Evolutionary conservation across 441 rosid genomes (phyloP), one percentile per base, ranked within the genome.

Genomic region (Syzygium malaccense): DNA sequence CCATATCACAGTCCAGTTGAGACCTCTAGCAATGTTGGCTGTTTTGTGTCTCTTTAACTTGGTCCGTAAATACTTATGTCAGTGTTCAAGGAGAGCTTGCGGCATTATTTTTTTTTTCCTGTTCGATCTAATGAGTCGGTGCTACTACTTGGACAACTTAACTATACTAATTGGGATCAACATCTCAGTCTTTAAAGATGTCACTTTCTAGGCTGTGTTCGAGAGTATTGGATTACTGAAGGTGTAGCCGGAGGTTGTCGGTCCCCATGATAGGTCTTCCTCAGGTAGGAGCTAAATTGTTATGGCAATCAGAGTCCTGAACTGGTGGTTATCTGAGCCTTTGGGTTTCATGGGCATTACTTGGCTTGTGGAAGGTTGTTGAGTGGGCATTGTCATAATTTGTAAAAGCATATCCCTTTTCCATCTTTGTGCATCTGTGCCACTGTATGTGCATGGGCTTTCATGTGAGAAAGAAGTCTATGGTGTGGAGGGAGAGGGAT

Each of bases 1-100:
- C 51, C n/a, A 3, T 41, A 0, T 37, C 83, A 0, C n/a, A 1
- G n/a, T 2, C 83, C 0, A 23, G n/a, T 41, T 41, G 83, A 75
- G 17, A 45, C n/a, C 17, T 20, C n/a, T 20, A 23, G 1, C n/a
- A 2, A 37, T 37, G 83, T 15, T 37, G 83, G 83, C 83, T 37
- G 5, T 71, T 37, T 37, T 3, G 3, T 0, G 17, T 71, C 83
- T 37, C 49, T 71, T 71, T 37, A 37, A 37, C 17, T 23, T 0
- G 28, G 3, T 12, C 51, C 23, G 17, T 7, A 41, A 37, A 23
- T 20, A 41, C 18, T 12, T 41, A 20, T 37, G 49, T 71, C 9
- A 20, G 8, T 37, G 49, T 20, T 37, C 1, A 0, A 2, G 28
- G 20, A 20, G 28, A 6, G 49, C 48, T 0, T 37, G 28, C 17